Base-by-base conservation (phyloP, 495 filamentous ascomycete species). In the Penicillium coffeae region DNA sequence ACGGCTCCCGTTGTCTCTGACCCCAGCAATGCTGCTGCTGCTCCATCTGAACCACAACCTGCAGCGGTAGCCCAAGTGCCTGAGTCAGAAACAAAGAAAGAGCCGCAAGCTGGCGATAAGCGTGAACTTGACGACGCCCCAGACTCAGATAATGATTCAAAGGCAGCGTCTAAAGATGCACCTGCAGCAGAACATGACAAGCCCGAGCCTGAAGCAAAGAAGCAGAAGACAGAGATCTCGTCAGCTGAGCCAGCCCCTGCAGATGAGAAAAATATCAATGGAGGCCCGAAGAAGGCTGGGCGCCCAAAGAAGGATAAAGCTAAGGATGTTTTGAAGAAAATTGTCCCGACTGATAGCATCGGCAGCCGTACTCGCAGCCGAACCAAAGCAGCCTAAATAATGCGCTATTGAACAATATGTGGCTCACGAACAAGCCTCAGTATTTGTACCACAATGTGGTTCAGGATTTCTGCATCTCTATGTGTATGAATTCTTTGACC, bases 351-450 rank as follows among this genome's bases (percentile, higher is more conserved):
- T 13, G 68, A 67, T 59, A 64, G 68, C 9, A 63, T 67, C 49
- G 68, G 70, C 22, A 70, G 63, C 41, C 60, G 68, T n/a, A 73
- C 70, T 36, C 68, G 70, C 36, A 72, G 66, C 53, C 66, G 68
- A 15, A 70, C 68, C 44, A 70, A 73, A 53, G 53, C 44, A 38
- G 37, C 59, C 34, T 63, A 48, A 34, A n/a, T n/a, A n/a, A n/a
- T n/a, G n/a, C n/a, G n/a, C n/a, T n/a, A n/a, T n/a, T n/a, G n/a
- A n/a, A n/a, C n/a, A n/a, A n/a, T n/a, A n/a, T n/a, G n/a, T n/a
- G n/a, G n/a, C n/a, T n/a, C n/a, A n/a, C n/a, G n/a, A n/a, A n/a
- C n/a, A n/a, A n/a, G n/a, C n/a, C n/a, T n/a, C n/a, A n/a, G n/a
- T n/a, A n/a, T n/a, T n/a, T n/a, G n/a, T n/a, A n/a, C n/a, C n/a